These are phyloP conservation scores for Candida neerlandica DNA, from an alignment of 1,139 yeast genomes.

Conservation along the genomic window DNA sequence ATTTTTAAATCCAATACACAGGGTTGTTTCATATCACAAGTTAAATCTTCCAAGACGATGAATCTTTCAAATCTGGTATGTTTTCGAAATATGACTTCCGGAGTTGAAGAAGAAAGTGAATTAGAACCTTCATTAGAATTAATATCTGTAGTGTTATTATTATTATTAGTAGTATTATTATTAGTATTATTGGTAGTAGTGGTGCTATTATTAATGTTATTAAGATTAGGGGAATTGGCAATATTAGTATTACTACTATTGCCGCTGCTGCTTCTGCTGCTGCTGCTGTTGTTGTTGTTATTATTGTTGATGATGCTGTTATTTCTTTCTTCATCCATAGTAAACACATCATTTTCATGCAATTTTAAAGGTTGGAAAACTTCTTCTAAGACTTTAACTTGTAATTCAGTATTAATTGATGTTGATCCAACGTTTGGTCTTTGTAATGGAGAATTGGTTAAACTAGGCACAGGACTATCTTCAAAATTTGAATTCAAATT, in stretches of 20 bases:
- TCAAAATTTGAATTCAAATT: conserved; percentile 9
- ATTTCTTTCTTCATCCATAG: conserved; percentile 37
- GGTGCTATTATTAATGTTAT: not conserved
- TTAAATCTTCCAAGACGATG: conserved; percentile 87
- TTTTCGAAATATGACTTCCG: conserved; percentile 27
- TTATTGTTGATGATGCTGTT: conserved; percentile 3
- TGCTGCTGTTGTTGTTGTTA: not conserved
- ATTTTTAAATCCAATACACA: conserved; percentile 94
- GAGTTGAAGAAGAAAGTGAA: conserved; percentile 1
- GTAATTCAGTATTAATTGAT: conserved; percentile 40
- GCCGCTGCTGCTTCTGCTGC: not conserved
- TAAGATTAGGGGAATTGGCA: conserved; percentile 2
- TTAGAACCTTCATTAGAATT: not conserved
- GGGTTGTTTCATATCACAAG: conserved; percentile 78
- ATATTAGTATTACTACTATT: not conserved
- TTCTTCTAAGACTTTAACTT: conserved; percentile 42
- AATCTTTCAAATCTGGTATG: conserved; percentile 72
- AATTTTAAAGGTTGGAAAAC: conserved; percentile 33
- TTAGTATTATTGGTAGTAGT: conserved; percentile 3
- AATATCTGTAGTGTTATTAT: not conserved
- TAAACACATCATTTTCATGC: conserved; percentile 28
- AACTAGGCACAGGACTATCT: conserved; percentile 13
- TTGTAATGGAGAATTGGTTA: conserved; percentile 16
- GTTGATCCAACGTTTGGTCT: conserved; percentile 31
- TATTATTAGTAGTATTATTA: not conserved